A percentile compares a stretch with the other conserved stretches of the same genome.
Evolutionary conservation across 306 rosid species (phyloP).

Genomic region (Rubus idaeus): DNA sequence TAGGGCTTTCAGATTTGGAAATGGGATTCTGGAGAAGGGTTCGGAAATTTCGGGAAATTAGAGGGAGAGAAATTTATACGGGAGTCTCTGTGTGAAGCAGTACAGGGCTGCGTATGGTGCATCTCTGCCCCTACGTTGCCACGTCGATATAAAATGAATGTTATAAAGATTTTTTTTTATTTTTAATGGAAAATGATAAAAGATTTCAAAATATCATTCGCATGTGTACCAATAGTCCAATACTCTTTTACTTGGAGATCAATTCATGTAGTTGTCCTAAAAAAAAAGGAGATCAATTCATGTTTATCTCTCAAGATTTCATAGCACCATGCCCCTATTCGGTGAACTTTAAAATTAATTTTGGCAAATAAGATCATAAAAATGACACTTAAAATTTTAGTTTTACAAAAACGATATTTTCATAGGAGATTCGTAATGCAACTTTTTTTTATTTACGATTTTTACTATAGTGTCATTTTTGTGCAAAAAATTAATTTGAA

Average conservation of each 20-base stretch:
- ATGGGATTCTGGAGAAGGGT: not conserved
- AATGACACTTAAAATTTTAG: not conserved
- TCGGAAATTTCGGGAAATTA: not conserved
- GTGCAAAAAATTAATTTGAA: not conserved
- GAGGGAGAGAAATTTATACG: not conserved
- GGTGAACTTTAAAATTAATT: not conserved
- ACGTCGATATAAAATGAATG: not conserved
- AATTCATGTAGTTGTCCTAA: no score
- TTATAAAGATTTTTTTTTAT: no score
- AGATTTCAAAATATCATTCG: no score
- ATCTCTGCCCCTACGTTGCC: not conserved
- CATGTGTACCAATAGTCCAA: no score
- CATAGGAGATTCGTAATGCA: no score
- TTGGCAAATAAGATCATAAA: not conserved
- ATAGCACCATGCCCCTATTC: not conserved
- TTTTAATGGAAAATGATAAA: no score
- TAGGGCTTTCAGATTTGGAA: constrained; percentile 6
- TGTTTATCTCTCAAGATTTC: not conserved
- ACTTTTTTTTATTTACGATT: not conserved
- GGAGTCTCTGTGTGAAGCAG: not conserved
- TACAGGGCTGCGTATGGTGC: not conserved
- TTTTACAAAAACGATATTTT: no score
- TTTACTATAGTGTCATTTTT: not conserved
- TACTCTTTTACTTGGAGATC: no score
- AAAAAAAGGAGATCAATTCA: not conserved